Conservation (phyloP, 176 grass and related monocot genomes). For the Rhynchospora tenuis region DNA sequence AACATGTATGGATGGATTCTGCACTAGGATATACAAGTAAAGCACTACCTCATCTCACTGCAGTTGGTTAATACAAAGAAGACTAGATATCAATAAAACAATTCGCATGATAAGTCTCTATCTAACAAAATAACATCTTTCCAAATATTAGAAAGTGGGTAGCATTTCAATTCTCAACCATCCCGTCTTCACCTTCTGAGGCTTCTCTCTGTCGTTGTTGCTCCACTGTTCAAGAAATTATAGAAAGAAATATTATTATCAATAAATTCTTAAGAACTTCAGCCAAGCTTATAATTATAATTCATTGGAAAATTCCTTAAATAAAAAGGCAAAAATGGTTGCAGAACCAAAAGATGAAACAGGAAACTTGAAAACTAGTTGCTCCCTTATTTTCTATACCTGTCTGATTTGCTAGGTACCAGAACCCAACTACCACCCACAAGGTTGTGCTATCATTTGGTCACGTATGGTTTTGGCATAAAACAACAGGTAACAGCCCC, state of each 20-base stretch:
- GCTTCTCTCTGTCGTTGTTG: slow-evolving; percentile 71
- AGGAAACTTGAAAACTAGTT: not conserved
- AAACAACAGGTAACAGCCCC: not conserved
- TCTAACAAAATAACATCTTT: slow-evolving; percentile 1
- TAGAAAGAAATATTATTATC: not conserved
- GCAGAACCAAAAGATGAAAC: not conserved
- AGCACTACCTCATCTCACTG: not conserved
- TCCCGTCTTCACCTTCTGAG: slow-evolving; percentile 30
- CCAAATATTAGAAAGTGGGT: slow-evolving; percentile 2
- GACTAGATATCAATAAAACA: not conserved
- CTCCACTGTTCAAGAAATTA: slow-evolving; percentile 40
- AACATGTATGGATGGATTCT: not conserved
- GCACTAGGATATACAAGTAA: not conserved
- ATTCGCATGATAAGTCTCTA: not conserved
- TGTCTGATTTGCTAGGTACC: not conserved
- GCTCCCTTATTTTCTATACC: not conserved
- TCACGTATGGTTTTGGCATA: not conserved
- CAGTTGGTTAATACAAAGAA: not conserved
- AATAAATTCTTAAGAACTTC: not conserved
- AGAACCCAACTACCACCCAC: not conserved
- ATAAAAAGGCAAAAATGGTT: not conserved
- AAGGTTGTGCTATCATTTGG: not conserved
- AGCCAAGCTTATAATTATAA: not conserved
- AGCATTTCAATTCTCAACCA: slow-evolving; percentile 33
- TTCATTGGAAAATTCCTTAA: not conserved